phyloP scores from a whole-genome alignment of 768 basidiomycete species.

The Kwoniella pini region DNA sequence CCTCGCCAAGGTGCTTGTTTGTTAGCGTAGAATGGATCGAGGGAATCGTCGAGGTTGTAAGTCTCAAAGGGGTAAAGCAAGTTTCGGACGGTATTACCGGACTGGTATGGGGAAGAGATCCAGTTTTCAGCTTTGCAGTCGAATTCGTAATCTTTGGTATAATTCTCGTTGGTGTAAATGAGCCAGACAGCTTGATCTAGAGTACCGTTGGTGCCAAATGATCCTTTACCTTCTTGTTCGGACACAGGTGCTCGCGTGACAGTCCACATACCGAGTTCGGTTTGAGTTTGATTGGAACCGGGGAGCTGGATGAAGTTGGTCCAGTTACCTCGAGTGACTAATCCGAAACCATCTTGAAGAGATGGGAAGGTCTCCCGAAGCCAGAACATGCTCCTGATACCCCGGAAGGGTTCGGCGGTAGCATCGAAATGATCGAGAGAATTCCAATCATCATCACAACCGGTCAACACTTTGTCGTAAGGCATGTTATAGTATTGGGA shows the following conservation, averaged over 20 bases:
- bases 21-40: conserved; percentile 65
- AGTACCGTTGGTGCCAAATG: conserved; percentile 59
- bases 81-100: conserved; percentile 68
- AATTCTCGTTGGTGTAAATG: conserved; percentile 81
- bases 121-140: conserved; percentile 64
- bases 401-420: conserved; percentile 71
- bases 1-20: conserved; percentile 68
- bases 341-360: conserved; percentile 81
- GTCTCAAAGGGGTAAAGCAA: conserved; percentile 79
- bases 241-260: conserved; percentile 67
- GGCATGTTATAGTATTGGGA: conserved; percentile 93
- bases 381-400: conserved; percentile 71
- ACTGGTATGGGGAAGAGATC: conserved; percentile 77
- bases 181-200: conserved; percentile 75
- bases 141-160: conserved; percentile 65
- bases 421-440: conserved; percentile 93
- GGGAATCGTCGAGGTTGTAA: conserved; percentile 69
- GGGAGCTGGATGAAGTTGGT: conserved; percentile 74
- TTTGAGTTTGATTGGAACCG: conserved; percentile 76
- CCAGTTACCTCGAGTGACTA: conserved; percentile 84
- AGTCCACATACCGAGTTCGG: conserved; percentile 88
- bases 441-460: conserved; percentile 89
- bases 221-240: conserved; percentile 31
- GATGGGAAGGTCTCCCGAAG: conserved; percentile 69
- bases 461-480: conserved; percentile 72